These are phyloP conservation scores for Dillenia suffruticosa DNA, from an alignment of 164 flowering plant species.

Conservation along the genomic window DNA sequence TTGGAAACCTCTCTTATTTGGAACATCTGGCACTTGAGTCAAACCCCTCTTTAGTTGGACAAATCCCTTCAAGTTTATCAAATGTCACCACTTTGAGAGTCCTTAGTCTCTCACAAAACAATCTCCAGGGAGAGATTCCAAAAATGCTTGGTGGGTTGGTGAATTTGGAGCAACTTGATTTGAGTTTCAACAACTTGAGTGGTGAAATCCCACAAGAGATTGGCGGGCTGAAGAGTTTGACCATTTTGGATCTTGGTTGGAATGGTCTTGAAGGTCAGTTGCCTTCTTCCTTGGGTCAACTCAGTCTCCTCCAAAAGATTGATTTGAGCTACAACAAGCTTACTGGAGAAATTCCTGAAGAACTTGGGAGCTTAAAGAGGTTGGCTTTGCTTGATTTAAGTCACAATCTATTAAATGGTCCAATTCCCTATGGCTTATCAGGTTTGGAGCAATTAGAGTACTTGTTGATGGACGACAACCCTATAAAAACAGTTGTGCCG, in stretches of 20 bases:
- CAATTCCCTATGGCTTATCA: slow-evolving; percentile 38
- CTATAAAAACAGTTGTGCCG: slow-evolving; percentile 33
- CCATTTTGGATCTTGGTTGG: slow-evolving; percentile 44
- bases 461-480: slow-evolving; percentile 35
- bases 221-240: slow-evolving; percentile 33
- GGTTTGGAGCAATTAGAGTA: slow-evolving; percentile 36
- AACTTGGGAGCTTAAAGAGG: slow-evolving; percentile 31
- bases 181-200: slow-evolving; percentile 41
- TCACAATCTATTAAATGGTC: slow-evolving; percentile 38
- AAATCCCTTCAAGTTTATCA: slow-evolving; percentile 32
- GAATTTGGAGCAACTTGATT: slow-evolving; percentile 40
- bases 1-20: slow-evolving; percentile 30
- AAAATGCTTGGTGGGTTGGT: slow-evolving; percentile 24
- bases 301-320: slow-evolving; percentile 34
- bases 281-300: slow-evolving; percentile 36
- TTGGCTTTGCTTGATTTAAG: slow-evolving; percentile 43
- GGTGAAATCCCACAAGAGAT: slow-evolving; percentile 42
- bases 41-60: slow-evolving; percentile 40
- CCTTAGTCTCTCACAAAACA: slow-evolving; percentile 44
- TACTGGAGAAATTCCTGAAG: slow-evolving; percentile 28
- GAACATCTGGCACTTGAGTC: slow-evolving; percentile 38
- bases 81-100: slow-evolving; percentile 19
- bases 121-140: slow-evolving; percentile 38
- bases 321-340: slow-evolving; percentile 42
- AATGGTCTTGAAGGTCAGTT: slow-evolving; percentile 31